These are phyloP conservation scores for Hansenula anomala DNA, from an alignment of 1,139 yeast species.

Conservation along the genomic window DNA sequence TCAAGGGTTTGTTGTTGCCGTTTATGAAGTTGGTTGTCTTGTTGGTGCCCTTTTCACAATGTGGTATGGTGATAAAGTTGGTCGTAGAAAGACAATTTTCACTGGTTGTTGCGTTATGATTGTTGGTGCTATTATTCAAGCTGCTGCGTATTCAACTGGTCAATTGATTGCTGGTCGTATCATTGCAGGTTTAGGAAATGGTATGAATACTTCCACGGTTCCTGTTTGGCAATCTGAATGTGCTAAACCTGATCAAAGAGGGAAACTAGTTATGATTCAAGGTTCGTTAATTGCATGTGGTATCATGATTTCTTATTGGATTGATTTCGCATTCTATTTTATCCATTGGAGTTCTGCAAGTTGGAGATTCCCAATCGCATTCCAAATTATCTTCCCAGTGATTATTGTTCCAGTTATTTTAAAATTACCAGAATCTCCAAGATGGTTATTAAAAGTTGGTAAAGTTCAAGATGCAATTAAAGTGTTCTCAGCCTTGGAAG, in stretches of 20 bases:
- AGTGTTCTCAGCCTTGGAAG: slow-evolving; percentile 4
- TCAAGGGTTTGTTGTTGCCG: slow-evolving; percentile 60
- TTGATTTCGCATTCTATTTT: slow-evolving; percentile 67
- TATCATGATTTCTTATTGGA: slow-evolving; percentile 69
- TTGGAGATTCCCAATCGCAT: slow-evolving; percentile 43
- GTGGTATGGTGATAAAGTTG: slow-evolving; percentile 56
- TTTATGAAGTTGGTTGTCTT: slow-evolving; percentile 76
- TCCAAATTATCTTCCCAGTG: slow-evolving; percentile 38
- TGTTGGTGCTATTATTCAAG: slow-evolving; percentile 60
- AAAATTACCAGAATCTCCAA: slow-evolving; percentile 61
- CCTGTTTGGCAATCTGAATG: slow-evolving; percentile 86
- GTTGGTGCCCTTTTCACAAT: slow-evolving; percentile 66
- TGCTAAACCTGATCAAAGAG: slow-evolving; percentile 68
- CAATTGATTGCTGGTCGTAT: slow-evolving; percentile 77
- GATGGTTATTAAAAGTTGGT: slow-evolving; percentile 55
- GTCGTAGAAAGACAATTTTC: slow-evolving; percentile 59
- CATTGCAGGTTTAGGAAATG: slow-evolving; percentile 76
- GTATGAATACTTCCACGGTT: slow-evolving; percentile 72
- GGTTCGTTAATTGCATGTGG: slow-evolving; percentile 75
- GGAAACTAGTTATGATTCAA: slow-evolving; percentile 62
- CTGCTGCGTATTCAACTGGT: slow-evolving; percentile 48
- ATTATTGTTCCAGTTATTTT: slow-evolving; percentile 20
- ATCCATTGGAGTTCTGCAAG: slow-evolving; percentile 43
- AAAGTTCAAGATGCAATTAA: slow-evolving; percentile 38
- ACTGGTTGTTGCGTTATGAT: slow-evolving; percentile 54